phyloP scores from a whole-genome alignment of 1,284 basidiomycete genomes.

The Cutaneotrichosporon sp. region DNA sequence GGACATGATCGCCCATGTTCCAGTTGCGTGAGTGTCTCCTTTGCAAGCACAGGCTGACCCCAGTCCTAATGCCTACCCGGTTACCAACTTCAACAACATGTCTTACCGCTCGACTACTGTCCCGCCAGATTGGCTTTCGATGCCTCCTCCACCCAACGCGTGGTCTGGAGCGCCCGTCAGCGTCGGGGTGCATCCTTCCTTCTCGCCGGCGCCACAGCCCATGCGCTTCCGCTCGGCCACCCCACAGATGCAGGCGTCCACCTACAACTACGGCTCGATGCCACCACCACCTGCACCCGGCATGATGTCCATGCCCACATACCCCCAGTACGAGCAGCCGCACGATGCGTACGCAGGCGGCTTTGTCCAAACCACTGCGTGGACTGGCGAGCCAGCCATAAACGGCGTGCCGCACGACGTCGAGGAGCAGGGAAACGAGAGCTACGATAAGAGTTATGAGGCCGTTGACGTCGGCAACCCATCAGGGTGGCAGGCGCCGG shows the following conservation, averaged over 20 bases:
- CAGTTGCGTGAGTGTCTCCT: slow-evolving; percentile 7
- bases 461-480: not conserved
- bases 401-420: slow-evolving; percentile 1
- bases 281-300: slow-evolving; percentile 16
- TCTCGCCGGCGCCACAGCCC: slow-evolving; percentile 15
- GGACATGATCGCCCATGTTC: slow-evolving; percentile 13
- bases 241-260: slow-evolving; percentile 11
- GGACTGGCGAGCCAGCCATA: not conserved
- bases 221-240: slow-evolving; percentile 22
- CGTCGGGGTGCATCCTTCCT: slow-evolving; percentile 7
- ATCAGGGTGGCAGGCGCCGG: not conserved
- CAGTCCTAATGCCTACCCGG: slow-evolving; percentile 7
- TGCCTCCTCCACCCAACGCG: slow-evolving; percentile 16
- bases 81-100: slow-evolving; percentile 11
- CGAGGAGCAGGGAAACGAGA: not conserved
- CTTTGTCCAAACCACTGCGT: not conserved
- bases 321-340: not conserved
- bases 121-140: slow-evolving; percentile 23
- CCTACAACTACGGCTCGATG: slow-evolving; percentile 19
- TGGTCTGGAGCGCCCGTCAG: slow-evolving; percentile 4
- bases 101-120: slow-evolving; percentile 22
- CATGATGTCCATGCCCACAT: not conserved
- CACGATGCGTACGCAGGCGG: not conserved
- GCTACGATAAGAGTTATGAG: slow-evolving; percentile 2
- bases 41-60: not conserved